Evolutionary conservation across 805 yeast genomes (phyloP), one percentile per base, ranked within the genome.

Genomic region (Suhomyces vadensis): DNA sequence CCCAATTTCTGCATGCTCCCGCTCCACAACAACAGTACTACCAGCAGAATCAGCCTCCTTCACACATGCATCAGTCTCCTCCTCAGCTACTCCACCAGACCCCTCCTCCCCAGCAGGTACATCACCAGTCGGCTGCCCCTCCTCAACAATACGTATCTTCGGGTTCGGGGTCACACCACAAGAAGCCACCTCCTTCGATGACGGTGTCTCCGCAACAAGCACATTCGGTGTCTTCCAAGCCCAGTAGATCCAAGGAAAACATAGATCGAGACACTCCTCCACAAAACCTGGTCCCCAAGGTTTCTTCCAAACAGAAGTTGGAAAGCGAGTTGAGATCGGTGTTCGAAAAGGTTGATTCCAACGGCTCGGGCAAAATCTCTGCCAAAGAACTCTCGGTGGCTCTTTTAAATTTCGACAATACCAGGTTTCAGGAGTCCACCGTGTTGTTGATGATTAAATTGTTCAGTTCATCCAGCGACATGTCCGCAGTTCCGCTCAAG

Each of bases 371-470:
- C 0, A 65, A 57, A 41, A 71, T 84, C 29, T 73, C 82, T 2
- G 79, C 79, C 40, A 60, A 61, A 9, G 91, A 85, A 62, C 69
- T 84, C 31, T 73, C 81, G 5, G 61, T 64, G 31, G 86, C 86
- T 2, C 65, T 84, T 41, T 68, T 77, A 17, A 84, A 84, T 55
- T 79, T 81, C 44, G 88, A 83, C 58, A 80, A 80, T 43, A 73
- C 88, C 3, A 68, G 73, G 43, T 85, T 84, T 58, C 78, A 79
- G 51, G 72, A 78, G 13, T 74, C 79, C 20, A 83, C 90, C 1
- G 77, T 84, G 29, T 58, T 69, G 40, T 64, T 83, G 26, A 82
- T 84, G 85, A 77, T 83, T 48, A 74, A 77, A 55, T 62, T 84
- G 55, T 83, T 84, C 58, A 82, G 82, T 52, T 49, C 52, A 19